Conservation (phyloP, 495 filamentous ascomycete genomes). For the Aspergillus egyptiacus region DNA sequence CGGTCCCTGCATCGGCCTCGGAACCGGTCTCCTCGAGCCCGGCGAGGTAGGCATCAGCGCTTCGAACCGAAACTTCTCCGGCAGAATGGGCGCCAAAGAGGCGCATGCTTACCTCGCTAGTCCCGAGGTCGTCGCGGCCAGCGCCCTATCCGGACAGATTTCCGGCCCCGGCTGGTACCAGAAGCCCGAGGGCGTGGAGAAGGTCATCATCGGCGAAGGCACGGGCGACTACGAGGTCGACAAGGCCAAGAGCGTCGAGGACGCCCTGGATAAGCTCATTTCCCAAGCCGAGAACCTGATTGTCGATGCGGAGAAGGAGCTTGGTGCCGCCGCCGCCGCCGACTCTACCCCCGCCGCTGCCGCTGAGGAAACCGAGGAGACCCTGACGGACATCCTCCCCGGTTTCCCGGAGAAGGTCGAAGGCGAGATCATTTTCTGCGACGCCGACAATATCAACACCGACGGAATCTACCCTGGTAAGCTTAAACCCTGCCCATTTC, state of each 20-base stretch:
- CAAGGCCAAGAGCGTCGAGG: no score
- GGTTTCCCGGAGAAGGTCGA: constrained; percentile 48
- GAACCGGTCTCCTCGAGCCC: constrained; percentile 73
- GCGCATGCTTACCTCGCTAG: constrained; percentile 85
- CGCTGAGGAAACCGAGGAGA: constrained; percentile 19
- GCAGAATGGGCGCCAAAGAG: constrained; percentile 77
- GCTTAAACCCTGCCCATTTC: neutral
- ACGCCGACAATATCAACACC: constrained; percentile 51
- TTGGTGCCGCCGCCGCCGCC: constrained; percentile 22
- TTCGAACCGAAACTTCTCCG: constrained; percentile 90
- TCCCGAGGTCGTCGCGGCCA: constrained; percentile 89
- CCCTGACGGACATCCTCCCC: constrained; percentile 43
- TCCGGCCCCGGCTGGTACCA: constrained; percentile 77
- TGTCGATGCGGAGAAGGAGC: constrained; percentile 40
- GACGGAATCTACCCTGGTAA: constrained; percentile 74
- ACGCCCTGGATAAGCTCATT: constrained; percentile 65
- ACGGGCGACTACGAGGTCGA: constrained; percentile 51
- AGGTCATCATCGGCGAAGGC: constrained; percentile 56
- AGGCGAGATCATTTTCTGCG: constrained; percentile 51
- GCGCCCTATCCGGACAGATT: constrained; percentile 72
- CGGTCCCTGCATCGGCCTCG: constrained; percentile 84
- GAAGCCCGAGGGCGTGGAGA: constrained; percentile 61
- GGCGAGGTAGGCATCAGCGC: constrained; percentile 88
- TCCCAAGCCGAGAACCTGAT: constrained; percentile 59
- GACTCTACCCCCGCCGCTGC: constrained; percentile 23